Base-by-base conservation (phyloP, 2,329 filamentous ascomycete species). In the Chaetomiaceae sp. region DNA sequence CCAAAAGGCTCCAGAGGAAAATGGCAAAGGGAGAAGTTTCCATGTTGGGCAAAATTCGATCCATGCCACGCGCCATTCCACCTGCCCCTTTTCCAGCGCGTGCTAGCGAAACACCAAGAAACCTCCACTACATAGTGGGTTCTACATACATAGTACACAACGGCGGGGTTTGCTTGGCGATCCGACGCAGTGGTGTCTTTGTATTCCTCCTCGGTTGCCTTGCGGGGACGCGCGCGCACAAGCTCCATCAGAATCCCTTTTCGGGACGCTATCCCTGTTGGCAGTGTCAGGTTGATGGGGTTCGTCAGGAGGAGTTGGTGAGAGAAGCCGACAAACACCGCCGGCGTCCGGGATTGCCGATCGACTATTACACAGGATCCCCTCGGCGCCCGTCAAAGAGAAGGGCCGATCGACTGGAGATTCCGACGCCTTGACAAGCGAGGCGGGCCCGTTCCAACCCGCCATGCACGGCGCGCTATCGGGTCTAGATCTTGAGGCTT, bases 41-140 rank as follows among this genome's bases (percentile, higher is more conserved):
- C 25, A n/a, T 18, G 30, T 42, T 42, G 30, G 36, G 48, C 38
- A 9, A 16, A 16, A 21, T n/a, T 38, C 30, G n/a, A 27, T 14
- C 30, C 30, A 21, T 32, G 20, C 40, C 40, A n/a, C 10, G n/a
- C n/a, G n/a, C n/a, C n/a, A n/a, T n/a, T n/a, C n/a, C n/a, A n/a
- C n/a, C n/a, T n/a, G n/a, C n/a, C 37, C 48, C 38, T 23, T 40
- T 51, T 51, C 45, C 48, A 44, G 48, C 40, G 23, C 32, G 46
- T 18, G 18, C 9, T 9, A 33, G 27, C 27, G 27, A 23, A 41
- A 41, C 27, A 23, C 16, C 27, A 25, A 27, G 3, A 47, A 23
- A 38, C 14, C 32, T 11, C 6, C 5, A 13, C 44, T 16, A 32
- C 41, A 13, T 16, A n/a, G 21, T 37, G 33, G 27, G 13, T 27